phyloP scores from a whole-genome alignment of 306 rosid genomes.

The Vicia villosa region DNA sequence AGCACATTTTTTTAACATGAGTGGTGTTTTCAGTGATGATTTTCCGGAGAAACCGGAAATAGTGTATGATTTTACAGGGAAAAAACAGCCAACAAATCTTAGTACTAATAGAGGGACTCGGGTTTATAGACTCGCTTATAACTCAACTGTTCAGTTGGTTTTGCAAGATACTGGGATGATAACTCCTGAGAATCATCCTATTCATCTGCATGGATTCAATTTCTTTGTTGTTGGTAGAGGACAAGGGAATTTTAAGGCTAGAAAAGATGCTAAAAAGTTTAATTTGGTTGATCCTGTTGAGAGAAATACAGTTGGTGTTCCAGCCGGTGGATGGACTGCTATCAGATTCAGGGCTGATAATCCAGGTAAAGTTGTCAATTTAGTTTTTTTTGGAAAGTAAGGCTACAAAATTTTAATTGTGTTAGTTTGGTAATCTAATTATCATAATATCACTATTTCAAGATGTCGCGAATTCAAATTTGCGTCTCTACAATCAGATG shows the following conservation, averaged over 20 bases:
- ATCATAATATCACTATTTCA: too few relatives aligned
- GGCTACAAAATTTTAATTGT: neutral
- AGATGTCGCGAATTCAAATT: too few relatives aligned
- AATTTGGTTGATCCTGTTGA: constrained; percentile 83
- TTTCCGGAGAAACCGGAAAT: constrained; percentile 65
- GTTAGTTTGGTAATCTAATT: too few relatives aligned
- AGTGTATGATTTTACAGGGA: constrained; percentile 62
- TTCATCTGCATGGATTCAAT: constrained; percentile 86
- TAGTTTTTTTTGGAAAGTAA: neutral
- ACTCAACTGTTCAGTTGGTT: constrained; percentile 73
- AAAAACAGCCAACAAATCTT: constrained; percentile 56
- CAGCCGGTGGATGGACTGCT: constrained; percentile 83
- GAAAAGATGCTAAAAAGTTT: constrained; percentile 61
- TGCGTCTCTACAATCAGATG: too few relatives aligned
- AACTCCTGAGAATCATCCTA: constrained; percentile 79
- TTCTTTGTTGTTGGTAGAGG: constrained; percentile 82
- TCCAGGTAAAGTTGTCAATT: constrained; percentile 57
- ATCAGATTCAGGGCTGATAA: constrained; percentile 86
- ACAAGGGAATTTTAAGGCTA: constrained; percentile 64
- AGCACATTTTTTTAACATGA: constrained; percentile 77
- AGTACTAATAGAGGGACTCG: constrained; percentile 65
- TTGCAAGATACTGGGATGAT: constrained; percentile 87
- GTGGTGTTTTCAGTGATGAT: constrained; percentile 78
- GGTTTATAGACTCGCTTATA: constrained; percentile 71
- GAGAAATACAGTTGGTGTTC: constrained; percentile 81